Percentiles rank a stretch among this genome's conserved stretches.
Conservation (phyloP, 345 rosid genomes). For the Rhizophora mangle region DNA sequence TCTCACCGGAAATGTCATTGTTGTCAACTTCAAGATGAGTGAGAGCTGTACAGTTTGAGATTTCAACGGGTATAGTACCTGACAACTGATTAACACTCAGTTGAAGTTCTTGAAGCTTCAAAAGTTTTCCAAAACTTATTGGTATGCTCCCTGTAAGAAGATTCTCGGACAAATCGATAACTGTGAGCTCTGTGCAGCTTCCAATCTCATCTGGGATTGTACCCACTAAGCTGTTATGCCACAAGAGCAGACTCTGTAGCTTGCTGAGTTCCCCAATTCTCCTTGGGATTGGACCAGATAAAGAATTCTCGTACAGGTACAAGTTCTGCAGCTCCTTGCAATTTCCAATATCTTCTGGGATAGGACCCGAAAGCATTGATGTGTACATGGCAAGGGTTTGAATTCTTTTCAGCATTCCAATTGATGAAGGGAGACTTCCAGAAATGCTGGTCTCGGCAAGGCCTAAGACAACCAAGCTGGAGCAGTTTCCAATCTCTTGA, state of each 20-base stretch:
- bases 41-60: constrained; percentile 62
- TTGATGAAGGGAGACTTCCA: constrained; percentile 66
- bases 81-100: constrained; percentile 83
- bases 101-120: constrained; percentile 81
- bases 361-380: constrained; percentile 63
- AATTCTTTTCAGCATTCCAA: constrained; percentile 64
- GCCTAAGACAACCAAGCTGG: constrained; percentile 70
- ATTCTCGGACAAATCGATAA: constrained; percentile 75
- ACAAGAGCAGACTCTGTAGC: constrained; percentile 75
- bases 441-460: constrained; percentile 94
- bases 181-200: constrained; percentile 56
- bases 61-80: constrained; percentile 66
- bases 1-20: constrained; percentile 68
- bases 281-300: constrained; percentile 72
- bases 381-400: constrained; percentile 84
- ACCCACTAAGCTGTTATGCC: constrained; percentile 93
- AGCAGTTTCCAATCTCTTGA: constrained; percentile 84
- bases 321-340: constrained; percentile 83
- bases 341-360: constrained; percentile 77
- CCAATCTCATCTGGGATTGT: constrained; percentile 69
- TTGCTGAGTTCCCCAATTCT: constrained; percentile 62
- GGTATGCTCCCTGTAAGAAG: constrained; percentile 81
- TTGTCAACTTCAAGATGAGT: constrained; percentile 79
- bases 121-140: constrained; percentile 62
- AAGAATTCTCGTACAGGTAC: constrained; percentile 81